Conservation (phyloP, 2,329 filamentous ascomycete species). For the Cytospora schulzeri region DNA sequence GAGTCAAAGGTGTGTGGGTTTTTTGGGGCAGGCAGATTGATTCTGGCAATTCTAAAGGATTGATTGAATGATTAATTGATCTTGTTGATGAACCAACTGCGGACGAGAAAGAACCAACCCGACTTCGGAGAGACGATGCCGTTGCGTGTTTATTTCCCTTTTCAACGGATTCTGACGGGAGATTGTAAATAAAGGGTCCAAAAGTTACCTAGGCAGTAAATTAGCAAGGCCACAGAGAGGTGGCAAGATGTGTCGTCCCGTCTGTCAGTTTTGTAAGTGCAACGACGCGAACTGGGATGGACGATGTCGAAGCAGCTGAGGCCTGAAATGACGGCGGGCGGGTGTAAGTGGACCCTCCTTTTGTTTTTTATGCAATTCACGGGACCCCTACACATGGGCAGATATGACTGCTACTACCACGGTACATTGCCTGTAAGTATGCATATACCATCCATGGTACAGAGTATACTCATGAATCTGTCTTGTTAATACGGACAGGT, state of each 20-base stretch:
- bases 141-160: slow-evolving; percentile 12
- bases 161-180: slow-evolving; percentile 2
- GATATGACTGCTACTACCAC: not conserved
- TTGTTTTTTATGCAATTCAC: not conserved
- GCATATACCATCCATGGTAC: no score
- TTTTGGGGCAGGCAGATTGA: slow-evolving; percentile 10
- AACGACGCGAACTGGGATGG: slow-evolving; percentile 17
- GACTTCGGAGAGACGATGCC: slow-evolving; percentile 22
- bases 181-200: not conserved
- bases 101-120: slow-evolving; percentile 5
- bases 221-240: not conserved
- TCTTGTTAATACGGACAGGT: no score
- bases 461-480: no score
- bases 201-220: not conserved
- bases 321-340: slow-evolving; percentile 18
- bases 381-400: not conserved
- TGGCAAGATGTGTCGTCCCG: slow-evolving; percentile 1
- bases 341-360: slow-evolving; percentile 21
- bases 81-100: slow-evolving; percentile 15
- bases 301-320: slow-evolving; percentile 18
- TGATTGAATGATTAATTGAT: slow-evolving; percentile 8
- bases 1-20: slow-evolving; percentile 3
- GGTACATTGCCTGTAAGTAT: not conserved
- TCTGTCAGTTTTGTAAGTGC: slow-evolving; percentile 2
- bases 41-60: slow-evolving; percentile 4